Base-by-base conservation (phyloP, 495 filamentous ascomycete genomes). In the Pyrenopolyporus hunteri region DNA sequence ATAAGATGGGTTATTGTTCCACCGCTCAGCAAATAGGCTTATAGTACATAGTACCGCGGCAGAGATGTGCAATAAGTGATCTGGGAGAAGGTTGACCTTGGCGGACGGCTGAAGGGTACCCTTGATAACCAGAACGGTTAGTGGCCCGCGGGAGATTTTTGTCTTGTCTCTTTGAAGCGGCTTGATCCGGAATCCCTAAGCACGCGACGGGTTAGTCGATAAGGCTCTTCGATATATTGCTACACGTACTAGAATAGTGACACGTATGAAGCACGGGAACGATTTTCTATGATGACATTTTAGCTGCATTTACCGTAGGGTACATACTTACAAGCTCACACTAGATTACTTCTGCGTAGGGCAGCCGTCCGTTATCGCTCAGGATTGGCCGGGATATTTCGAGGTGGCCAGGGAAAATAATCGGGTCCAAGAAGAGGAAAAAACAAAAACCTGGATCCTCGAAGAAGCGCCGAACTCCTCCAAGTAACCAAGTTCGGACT, bases 341-440 rank as follows among this genome's bases (percentile, higher is more conserved):
- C n/a, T 16, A 37, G 11, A 13, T 42, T 42, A 45, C 14, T 20
- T 44, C 35, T 50, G 31, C 43, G 22, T 11, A 9, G n/a, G 50
- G 22, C 16, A 9, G n/a, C 13, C 9, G 37, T 54, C 61, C 54
- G 61, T 37, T 59, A 54, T 64, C 61, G 61, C 53, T 43, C 26
- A 45, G 29, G 39, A 64, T 37, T 50, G 37, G 25, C 61, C 55
- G 55, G 55, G 61, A 40, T 55, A 10, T 36, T n/a, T 33, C 55
- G 55, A 55, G 47, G 42, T 59, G 26, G 13, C 54, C 42, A 58
- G 40, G 40, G 28, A 63, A 49, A 52, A 52, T 53, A 42, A 40
- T 43, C 48, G 35, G 61, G 35, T 6, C 19, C 22, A 31, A 19
- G 20, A 58, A 14, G 20, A 32, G n/a, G 37, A 33, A 45, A 16